A percentile compares a stretch with the other conserved stretches of the same genome.
Evolutionary conservation across 106 monocot genomes (phyloP).

Genomic region (Narthecium ossifragum): DNA sequence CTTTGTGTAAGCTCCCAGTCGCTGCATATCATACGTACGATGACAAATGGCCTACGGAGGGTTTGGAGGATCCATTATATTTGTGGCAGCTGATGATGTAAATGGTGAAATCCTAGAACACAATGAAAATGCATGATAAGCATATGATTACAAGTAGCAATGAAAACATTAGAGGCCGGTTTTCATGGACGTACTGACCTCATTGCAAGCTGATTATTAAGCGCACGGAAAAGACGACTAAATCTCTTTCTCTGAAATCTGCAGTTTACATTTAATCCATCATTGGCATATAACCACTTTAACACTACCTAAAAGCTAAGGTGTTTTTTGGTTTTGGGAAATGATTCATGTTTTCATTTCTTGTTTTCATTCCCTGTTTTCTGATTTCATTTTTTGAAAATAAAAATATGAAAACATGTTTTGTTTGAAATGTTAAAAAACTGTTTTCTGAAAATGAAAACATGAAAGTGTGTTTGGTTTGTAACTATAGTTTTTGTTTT

Average conservation of each 20-base stretch:
- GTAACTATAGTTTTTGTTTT: too few relatives aligned
- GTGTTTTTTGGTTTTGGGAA: too few relatives aligned
- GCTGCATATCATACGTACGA: slow-evolving; percentile 90
- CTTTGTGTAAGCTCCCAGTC: slow-evolving; percentile 72
- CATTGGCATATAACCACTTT: neutral
- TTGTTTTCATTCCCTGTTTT: too few relatives aligned
- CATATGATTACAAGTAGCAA: neutral
- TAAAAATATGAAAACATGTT: too few relatives aligned
- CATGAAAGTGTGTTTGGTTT: too few relatives aligned
- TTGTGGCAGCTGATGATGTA: neutral
- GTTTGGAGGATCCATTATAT: slow-evolving; percentile 16
- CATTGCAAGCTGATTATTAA: slow-evolving; percentile 87
- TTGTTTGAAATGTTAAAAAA: too few relatives aligned
- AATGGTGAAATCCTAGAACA: slow-evolving; percentile 51
- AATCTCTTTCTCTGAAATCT: slow-evolving; percentile 90
- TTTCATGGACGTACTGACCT: slow-evolving; percentile 44
- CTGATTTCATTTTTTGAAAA: too few relatives aligned
- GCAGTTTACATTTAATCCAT: neutral
- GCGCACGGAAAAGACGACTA: slow-evolving; percentile 53
- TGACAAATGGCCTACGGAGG: slow-evolving; percentile 27
- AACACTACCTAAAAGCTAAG: neutral
- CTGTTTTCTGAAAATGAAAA: too few relatives aligned
- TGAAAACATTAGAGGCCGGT: neutral
- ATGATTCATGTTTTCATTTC: too few relatives aligned
- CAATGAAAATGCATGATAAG: slow-evolving; percentile 2